These are phyloP conservation scores for Penicillium sp. DNA, from an alignment of 2,329 filamentous ascomycete genomes.

Conservation along the genomic window DNA sequence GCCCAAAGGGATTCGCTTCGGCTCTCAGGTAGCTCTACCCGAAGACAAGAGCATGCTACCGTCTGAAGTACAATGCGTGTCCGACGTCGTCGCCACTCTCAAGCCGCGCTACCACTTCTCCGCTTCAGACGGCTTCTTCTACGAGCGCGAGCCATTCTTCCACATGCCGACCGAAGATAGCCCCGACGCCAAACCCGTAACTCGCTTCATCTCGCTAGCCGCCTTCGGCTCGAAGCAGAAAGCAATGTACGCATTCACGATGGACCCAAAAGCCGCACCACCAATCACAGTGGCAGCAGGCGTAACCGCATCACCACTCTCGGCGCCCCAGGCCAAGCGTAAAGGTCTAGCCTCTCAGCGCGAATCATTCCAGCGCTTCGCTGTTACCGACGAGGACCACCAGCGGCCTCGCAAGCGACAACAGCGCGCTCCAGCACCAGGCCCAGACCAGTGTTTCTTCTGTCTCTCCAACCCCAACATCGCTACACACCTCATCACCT, in stretches of 20 bases:
- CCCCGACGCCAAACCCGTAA: conserved; percentile 58
- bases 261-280: conserved; percentile 60
- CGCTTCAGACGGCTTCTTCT: conserved; percentile 65
- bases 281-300: conserved; percentile 61
- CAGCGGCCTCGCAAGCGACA: conserved; percentile 39
- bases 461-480: conserved; percentile 83
- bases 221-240: conserved; percentile 71
- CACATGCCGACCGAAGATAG: conserved; percentile 53
- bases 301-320: conserved; percentile 66
- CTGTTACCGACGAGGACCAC: conserved; percentile 36
- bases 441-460: conserved; percentile 85
- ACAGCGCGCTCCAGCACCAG: conserved; percentile 47
- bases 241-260: conserved; percentile 56
- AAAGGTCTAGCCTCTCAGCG: conserved; percentile 36
- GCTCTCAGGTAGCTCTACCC: conserved; percentile 61
- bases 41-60: conserved; percentile 49
- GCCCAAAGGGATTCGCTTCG: conserved; percentile 67
- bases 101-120: conserved; percentile 93
- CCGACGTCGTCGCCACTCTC: conserved; percentile 70
- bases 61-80: conserved; percentile 59
- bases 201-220: conserved; percentile 86
- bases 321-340: conserved; percentile 55
- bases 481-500: conserved; percentile 81
- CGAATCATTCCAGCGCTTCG: conserved; percentile 37
- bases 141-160: conserved; percentile 89